A percentile compares a stretch with the other conserved stretches of the same genome.
Evolutionary conservation across 805 yeast species (phyloP).

Genomic region (Blastobotrys attinorum): DNA sequence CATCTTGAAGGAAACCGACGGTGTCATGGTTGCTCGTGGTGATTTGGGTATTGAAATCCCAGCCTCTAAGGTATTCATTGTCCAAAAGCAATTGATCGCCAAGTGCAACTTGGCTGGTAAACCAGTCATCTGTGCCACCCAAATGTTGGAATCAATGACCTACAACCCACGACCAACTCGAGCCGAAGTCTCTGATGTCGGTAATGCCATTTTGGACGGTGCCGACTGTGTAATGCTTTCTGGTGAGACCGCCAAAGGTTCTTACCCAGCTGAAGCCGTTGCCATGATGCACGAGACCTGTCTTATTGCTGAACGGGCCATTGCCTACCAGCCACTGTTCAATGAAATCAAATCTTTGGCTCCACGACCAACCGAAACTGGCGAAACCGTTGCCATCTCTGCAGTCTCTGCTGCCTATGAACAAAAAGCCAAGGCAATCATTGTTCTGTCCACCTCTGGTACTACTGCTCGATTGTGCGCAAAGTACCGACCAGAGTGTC

Average conservation of each 20-base stretch:
- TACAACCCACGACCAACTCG: conserved; percentile 99
- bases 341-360: conserved; percentile 84
- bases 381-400: conserved; percentile 95
- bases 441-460: conserved; percentile 93
- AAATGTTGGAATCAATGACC: conserved; percentile 99
- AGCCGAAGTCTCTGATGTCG: conserved; percentile 99
- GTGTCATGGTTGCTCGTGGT: conserved; percentile 99
- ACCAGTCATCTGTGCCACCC: conserved; percentile 99
- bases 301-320: conserved; percentile 92
- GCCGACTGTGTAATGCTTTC: conserved; percentile 99
- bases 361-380: conserved; percentile 80
- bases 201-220: conserved; percentile 98
- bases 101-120: conserved; percentile 99
- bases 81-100: conserved; percentile 97
- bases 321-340: conserved; percentile 74
- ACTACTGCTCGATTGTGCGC: conserved; percentile 92
- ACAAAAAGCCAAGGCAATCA: conserved; percentile 93
- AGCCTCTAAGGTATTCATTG: conserved; percentile 97
- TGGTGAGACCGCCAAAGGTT: conserved; percentile 99
- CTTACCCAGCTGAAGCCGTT: conserved; percentile 96
- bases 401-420: conserved; percentile 95
- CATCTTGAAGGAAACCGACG: conserved; percentile 89
- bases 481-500: conserved; percentile 96
- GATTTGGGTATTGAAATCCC: conserved; percentile 99
- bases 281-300: conserved; percentile 98